Evolutionary conservation across 2,329 filamentous ascomycete genomes (phyloP), one percentile per base, ranked within the genome.

Genomic region (Dothistroma septosporum): DNA sequence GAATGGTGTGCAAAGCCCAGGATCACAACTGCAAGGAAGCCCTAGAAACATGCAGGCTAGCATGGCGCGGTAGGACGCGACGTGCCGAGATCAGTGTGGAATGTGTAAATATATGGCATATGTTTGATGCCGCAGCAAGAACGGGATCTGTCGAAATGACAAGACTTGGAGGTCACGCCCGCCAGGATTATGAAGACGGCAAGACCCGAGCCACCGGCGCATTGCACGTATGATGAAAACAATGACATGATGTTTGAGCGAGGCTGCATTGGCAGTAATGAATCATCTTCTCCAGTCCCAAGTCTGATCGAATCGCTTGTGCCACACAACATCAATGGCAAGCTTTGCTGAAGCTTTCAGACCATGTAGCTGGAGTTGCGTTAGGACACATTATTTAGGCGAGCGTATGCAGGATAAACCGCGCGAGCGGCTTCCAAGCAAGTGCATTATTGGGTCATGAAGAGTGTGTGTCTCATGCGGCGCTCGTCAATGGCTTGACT

Each of bases 31-130:
- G 52, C 70, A 74, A 56, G 68, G 68, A 21, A 73, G 71, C 58
- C 71, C 72, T 21, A 66, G 71, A 48, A 69, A 67, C 21, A 64
- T 73, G 60, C 70, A 72, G 59, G 67, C 72, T 19, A 67, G 64
- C 41, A 67, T 73, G 66, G 70, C 71, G 53, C 62, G 62, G 21
- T 66, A 66, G 63, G 47, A 55, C 58, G 31, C 19, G 24, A 4
- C 14, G 11, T 16, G 50, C 24, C 24, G 24, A 16, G 12, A 21
- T 11, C 16, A 12, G n/a, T 31, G n/a, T 31, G 28, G 19, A 11
- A 28, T 28, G 47, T 53, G 50, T 53, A 53, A 33, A 53, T 24
- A 4, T 11, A 53, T 35, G 50, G n/a, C n/a, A 19, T n/a, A n/a
- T 35, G 50, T 16, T 2, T 21, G 28, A n/a, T 7, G 14, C 14